These are phyloP conservation scores for Diaporthe sp. DNA, from an alignment of 2,329 filamentous ascomycete genomes.

Conservation along the genomic window DNA sequence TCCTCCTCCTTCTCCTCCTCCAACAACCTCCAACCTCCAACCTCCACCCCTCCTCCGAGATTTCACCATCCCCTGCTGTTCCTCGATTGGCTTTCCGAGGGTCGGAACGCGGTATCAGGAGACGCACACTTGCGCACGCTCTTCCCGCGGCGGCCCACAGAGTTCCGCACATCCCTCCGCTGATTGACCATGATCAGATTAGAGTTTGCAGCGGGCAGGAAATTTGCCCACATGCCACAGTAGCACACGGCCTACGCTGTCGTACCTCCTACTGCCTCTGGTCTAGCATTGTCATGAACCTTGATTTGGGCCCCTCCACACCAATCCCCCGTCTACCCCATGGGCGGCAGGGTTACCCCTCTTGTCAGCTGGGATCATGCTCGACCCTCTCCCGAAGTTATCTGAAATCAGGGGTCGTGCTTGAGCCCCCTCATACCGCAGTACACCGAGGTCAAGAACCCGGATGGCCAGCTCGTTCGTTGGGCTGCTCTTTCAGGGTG, in stretches of 20 bases:
- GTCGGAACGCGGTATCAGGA: constrained; percentile 4
- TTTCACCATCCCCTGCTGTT: not conserved
- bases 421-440: not conserved
- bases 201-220: constrained; percentile 28
- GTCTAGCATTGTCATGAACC: constrained; percentile 13
- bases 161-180: constrained; percentile 27
- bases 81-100: constrained; percentile 26
- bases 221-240: constrained; percentile 19
- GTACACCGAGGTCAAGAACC: constrained; percentile 2
- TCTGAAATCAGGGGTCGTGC: constrained; percentile 30
- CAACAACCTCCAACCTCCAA: not conserved
- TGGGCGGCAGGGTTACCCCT: constrained; percentile 29
- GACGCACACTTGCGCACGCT: constrained; percentile 19
- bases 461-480: not conserved
- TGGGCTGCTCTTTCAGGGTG: not conserved
- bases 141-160: constrained; percentile 25
- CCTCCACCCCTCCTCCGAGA: not conserved
- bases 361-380: constrained; percentile 29
- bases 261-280: constrained; percentile 12
- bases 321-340: constrained; percentile 10
- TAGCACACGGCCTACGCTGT: constrained; percentile 9
- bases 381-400: not conserved
- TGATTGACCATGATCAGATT: constrained; percentile 15
- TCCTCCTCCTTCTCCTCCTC: not conserved
- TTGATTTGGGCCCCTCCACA: constrained; percentile 15